These are phyloP conservation scores for Backusella tarrabulga DNA, from an alignment of 192 early-diverging fungal species.

Conservation along the genomic window DNA sequence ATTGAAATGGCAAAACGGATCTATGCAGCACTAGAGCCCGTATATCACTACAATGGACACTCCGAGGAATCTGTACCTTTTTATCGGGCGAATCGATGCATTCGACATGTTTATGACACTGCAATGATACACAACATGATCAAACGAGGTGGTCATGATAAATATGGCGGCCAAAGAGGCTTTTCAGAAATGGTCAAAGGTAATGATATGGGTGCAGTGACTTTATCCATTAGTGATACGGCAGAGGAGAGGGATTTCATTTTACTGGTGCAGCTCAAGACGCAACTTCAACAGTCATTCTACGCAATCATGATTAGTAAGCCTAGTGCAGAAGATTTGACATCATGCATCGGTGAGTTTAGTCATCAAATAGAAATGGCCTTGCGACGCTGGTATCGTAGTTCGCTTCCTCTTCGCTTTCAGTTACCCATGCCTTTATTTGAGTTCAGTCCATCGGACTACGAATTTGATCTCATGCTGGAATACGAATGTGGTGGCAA, in stretches of 20 bases:
- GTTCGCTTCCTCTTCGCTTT: not conserved
- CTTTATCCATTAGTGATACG: not conserved
- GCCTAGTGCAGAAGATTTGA: not conserved
- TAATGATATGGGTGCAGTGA: not conserved
- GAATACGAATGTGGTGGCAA: not conserved
- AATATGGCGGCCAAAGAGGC: not conserved
- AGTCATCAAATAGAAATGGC: slow-evolving; percentile 3
- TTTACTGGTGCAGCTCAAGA: not conserved
- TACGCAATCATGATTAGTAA: not conserved
- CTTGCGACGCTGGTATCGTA: not conserved
- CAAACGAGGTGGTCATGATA: not conserved
- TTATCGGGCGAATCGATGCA: not conserved
- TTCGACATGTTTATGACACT: not conserved
- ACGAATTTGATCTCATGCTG: not conserved
- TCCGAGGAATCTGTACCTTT: not conserved
- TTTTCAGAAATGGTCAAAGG: not conserved
- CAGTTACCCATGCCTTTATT: not conserved
- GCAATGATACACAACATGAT: not conserved
- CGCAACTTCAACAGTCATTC: not conserved
- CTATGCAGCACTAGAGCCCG: not conserved
- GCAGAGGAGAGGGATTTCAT: not conserved
- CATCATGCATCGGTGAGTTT: not conserved
- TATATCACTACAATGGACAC: not conserved
- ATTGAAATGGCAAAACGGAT: not conserved
- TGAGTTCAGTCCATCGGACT: not conserved